phyloP scores from a whole-genome alignment of 306 rosid genomes.

The Vachellia pachyceras region DNA sequence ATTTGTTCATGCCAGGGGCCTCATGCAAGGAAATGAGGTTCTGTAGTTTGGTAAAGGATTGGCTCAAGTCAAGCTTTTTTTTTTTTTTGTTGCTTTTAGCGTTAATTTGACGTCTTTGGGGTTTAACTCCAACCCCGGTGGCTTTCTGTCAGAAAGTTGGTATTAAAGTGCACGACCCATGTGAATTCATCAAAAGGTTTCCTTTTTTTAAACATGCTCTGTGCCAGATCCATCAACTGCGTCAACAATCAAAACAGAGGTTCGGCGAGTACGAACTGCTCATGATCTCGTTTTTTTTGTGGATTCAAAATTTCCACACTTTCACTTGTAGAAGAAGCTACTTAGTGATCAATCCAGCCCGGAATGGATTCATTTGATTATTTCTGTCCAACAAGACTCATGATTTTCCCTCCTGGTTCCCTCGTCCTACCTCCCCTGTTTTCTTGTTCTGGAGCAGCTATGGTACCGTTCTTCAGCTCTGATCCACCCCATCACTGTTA shows the following conservation, averaged over 20 bases:
- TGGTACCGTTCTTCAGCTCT: neutral
- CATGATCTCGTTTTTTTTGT: neutral
- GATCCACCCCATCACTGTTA: neutral
- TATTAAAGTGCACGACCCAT: too few species aligned
- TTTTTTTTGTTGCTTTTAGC: too few species aligned
- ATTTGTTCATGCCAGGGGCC: too few species aligned
- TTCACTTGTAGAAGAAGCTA: neutral
- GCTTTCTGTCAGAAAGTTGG: too few species aligned
- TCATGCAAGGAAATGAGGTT: too few species aligned
- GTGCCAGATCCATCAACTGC: too few species aligned
- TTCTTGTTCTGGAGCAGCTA: constrained; percentile 8
- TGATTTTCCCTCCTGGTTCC: neutral
- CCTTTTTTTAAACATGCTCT: too few species aligned
- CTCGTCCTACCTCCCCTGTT: neutral
- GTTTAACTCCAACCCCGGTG: too few species aligned
- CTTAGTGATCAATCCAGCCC: neutral
- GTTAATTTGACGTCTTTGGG: too few species aligned
- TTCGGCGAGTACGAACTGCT: neutral
- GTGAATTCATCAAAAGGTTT: too few species aligned
- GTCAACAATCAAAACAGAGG: neutral
- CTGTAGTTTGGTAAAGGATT: too few species aligned
- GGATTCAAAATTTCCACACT: neutral
- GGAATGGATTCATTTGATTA: neutral
- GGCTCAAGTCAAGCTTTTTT: too few species aligned
- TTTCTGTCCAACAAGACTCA: neutral